Conservation (phyloP, 495 filamentous ascomycete genomes). For the Glutinoglossum americanum region DNA sequence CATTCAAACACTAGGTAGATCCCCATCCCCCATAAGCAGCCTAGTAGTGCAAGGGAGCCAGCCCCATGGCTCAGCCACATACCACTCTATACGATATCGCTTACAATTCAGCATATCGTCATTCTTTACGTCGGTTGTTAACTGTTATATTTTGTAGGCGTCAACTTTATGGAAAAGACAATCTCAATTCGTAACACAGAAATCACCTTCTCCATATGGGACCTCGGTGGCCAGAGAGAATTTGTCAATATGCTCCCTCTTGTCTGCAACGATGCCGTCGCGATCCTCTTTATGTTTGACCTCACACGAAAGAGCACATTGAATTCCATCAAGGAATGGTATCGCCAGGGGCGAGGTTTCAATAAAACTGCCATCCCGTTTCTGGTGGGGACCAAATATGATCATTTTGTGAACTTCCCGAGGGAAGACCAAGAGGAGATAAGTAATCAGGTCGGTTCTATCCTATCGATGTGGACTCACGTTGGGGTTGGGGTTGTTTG, state of each 20-base stretch:
- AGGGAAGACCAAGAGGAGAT: constrained; percentile 96
- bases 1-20: constrained; percentile 83
- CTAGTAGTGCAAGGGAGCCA: background rate
- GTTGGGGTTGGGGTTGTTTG: background rate
- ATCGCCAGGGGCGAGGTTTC: constrained; percentile 89
- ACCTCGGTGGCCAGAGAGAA: constrained; percentile 90
- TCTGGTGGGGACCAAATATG: constrained; percentile 91
- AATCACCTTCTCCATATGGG: constrained; percentile 98
- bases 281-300: constrained; percentile 98
- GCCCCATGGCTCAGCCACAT: background rate
- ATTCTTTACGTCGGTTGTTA: background rate
- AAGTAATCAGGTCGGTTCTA: constrained; percentile 51
- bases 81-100: background rate
- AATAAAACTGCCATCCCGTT: constrained; percentile 99
- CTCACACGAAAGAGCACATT: constrained; percentile 92
- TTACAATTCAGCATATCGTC: background rate
- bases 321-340: constrained; percentile 99
- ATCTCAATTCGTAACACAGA: constrained; percentile 99
- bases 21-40: background rate
- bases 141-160: constrained; percentile 25
- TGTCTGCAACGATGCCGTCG: constrained; percentile 96
- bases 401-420: constrained; percentile 96
- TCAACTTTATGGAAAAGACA: constrained; percentile 99
- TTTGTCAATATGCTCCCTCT: constrained; percentile 99
- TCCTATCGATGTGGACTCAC: background rate